phyloP scores from a whole-genome alignment of 2,329 filamentous ascomycete genomes.

The Biscogniauxia sp. region DNA sequence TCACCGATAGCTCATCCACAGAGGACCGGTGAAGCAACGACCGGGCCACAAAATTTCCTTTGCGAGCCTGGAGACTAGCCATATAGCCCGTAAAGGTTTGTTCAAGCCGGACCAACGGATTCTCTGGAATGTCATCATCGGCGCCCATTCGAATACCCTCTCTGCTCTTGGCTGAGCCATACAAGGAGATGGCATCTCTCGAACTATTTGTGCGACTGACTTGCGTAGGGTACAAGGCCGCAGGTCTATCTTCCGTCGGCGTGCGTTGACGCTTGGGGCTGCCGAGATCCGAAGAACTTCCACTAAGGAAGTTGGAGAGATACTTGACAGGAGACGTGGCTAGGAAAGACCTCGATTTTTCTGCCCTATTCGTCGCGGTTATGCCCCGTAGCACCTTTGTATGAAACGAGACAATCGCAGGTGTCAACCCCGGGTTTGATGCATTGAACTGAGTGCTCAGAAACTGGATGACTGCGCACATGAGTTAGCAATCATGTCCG shows the following conservation, averaged over 20 bases:
- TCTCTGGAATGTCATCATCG: slow-evolving; percentile 57
- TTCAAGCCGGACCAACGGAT: slow-evolving; percentile 72
- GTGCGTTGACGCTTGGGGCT: slow-evolving; percentile 42
- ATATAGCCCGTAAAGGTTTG: slow-evolving; percentile 83
- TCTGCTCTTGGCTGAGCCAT: slow-evolving; percentile 52
- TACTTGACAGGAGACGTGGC: slow-evolving; percentile 88
- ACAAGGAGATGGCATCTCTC: slow-evolving; percentile 47
- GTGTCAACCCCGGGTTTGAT: slow-evolving; percentile 61
- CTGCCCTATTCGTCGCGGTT: slow-evolving; percentile 58
- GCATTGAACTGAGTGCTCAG: slow-evolving; percentile 69
- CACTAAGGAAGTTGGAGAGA: slow-evolving; percentile 76
- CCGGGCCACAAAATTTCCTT: slow-evolving; percentile 81
- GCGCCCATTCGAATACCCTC: slow-evolving; percentile 40
- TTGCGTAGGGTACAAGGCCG: slow-evolving; percentile 41
- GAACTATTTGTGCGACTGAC: slow-evolving; percentile 44
- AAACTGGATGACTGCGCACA: slow-evolving; percentile 62
- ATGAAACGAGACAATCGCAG: slow-evolving; percentile 73
- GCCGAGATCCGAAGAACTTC: slow-evolving; percentile 43
- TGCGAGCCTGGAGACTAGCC: slow-evolving; percentile 76
- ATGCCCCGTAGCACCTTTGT: slow-evolving; percentile 73
- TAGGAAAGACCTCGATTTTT: slow-evolving; percentile 67
- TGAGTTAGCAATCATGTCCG: background rate
- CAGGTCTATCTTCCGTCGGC: slow-evolving; percentile 32
- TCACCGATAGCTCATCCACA: slow-evolving; percentile 77
- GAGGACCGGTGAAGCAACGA: slow-evolving; percentile 66